Base-by-base conservation (phyloP, 768 basidiomycete species). In the Chalciporus pseudorubinellus region DNA sequence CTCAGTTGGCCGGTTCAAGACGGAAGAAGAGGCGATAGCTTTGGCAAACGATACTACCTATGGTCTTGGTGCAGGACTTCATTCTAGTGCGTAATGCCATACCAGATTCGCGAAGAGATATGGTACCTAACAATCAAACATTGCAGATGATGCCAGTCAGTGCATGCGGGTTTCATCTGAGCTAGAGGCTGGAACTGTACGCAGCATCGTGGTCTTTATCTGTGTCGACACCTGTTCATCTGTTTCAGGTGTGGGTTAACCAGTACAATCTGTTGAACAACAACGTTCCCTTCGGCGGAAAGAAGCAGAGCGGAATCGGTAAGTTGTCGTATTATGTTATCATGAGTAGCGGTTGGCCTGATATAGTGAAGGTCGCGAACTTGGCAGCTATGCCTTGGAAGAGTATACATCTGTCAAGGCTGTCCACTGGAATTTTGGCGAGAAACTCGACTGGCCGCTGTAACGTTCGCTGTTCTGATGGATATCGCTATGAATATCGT, bases 281-380 rank as follows among this genome's bases (percentile, higher is more conserved):
- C 67, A 92, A 95, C 52, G 86, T 93, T 40, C 95, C 95, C 1
- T 98, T 98, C 63, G 95, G 95, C 33, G 95, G 95, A 20, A 95
- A 89, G 75, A 95, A 95, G 71, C 87, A 91, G 66, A 90, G 88
- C 39, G 93, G 93, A 46, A 84, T 90, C 62, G 87, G 89, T 88
- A 59, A 51, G 59, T 46, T 8, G 0, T 33, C 20, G 3, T 14
- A 46, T 42, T 29, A 41, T 21, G 41, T 39, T 36, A n/a, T 34
- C 19, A 18, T 38, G 46, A n/a, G 10, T 8, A 52, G 11, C 18
- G 26, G 26, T 21, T 50, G 18, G 60, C 41, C 53, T 56, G 39
- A 60, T 34, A 7, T 24, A n/a, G 18, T 41, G 19, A 66, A 88
- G 95, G 92, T 36, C 84, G 92, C 48, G 92, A 95, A 67, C 82